Conservation (phyloP, 2,329 filamentous ascomycete genomes). For the Verticillium isaacii region DNA sequence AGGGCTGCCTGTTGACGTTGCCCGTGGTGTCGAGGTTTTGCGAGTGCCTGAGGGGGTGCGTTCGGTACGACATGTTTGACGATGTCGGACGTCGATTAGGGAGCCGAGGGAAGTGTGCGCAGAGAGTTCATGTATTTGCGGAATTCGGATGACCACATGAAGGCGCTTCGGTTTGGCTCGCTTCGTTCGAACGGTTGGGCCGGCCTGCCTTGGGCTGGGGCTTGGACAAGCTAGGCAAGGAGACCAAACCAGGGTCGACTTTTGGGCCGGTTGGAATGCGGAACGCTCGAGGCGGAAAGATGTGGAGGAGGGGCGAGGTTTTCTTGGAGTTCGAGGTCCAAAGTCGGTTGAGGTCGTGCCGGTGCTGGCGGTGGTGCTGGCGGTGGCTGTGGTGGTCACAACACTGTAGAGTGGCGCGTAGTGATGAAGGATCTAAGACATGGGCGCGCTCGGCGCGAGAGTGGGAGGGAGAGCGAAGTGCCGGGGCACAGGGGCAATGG, state of each 20-base stretch:
- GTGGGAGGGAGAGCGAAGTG: neutral
- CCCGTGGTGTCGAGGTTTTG: slow-evolving; percentile 42
- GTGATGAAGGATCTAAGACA: slow-evolving; percentile 9
- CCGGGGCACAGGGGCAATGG: neutral
- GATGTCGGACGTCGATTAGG: slow-evolving; percentile 9
- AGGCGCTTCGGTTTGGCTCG: slow-evolving; percentile 7
- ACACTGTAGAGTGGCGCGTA: neutral
- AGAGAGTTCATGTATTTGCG: slow-evolving; percentile 14
- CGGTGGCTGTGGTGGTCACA: neutral
- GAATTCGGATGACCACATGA: slow-evolving; percentile 21
- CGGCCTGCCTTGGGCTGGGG: neutral
- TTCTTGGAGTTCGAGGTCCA: neutral
- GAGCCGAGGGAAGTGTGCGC: slow-evolving; percentile 15
- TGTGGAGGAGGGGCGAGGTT: neutral
- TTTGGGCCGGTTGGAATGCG: neutral
- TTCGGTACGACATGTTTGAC: slow-evolving; percentile 49
- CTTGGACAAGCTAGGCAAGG: neutral
- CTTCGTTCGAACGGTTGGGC: neutral
- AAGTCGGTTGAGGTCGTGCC: neutral
- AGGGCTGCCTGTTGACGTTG: slow-evolving; percentile 56
- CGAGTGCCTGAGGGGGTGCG: slow-evolving; percentile 54
- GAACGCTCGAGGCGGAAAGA: neutral
- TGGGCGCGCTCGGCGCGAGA: slow-evolving; percentile 6
- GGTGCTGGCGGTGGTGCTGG: neutral
- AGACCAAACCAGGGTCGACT: neutral